Base-by-base conservation (phyloP, 2,329 filamentous ascomycete genomes). In the Seiridium cupressi region DNA sequence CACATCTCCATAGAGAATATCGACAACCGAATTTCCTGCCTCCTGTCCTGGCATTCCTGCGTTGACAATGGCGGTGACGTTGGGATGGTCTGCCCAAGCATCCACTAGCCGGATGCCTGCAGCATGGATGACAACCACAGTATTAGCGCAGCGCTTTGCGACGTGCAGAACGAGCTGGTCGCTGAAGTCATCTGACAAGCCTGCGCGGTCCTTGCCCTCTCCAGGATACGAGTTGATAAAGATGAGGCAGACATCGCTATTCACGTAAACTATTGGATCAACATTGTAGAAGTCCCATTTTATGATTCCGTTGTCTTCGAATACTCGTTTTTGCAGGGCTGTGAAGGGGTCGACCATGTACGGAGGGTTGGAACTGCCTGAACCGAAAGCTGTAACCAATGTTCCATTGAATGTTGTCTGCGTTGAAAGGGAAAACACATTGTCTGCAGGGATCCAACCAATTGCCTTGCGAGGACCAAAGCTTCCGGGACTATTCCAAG, bases 41-140 rank as follows among this genome's bases (percentile, higher is more conserved):
- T 96, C 92, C 70, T 96, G 87, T 2, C 92, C 92, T 0, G 92
- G 92, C 1, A 96, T 79, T 66, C 96, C 89, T 11, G 91, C 91
- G 60, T 93, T 82, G 2, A 96, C 70, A 0, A 96, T 87, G 1
- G 89, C 88, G 68, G 92, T 92, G 63, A 97, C 85, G 32, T 85
- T 85, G 1, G 89, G 86, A 1, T 91, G 77, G 56, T 93, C 85
- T 63, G 93, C 86, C 88, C 91, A 96, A 0, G 92, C 90, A 0
- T 93, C 93, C 32, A 97, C 91, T 0, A 90, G 85, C 70, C 62
- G 89, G 81, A 63, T 62, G 18, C 63, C 61, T 44, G 26, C 36
- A 3, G 60, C 59, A 44, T 97, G 93, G 2, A 94, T 81, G 2
- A 97, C 86, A 2, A 96, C 93, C 11, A 97, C 60, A 5, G 64